Percentiles rank a stretch among this genome's conserved stretches.
Evolutionary conservation across 2,329 filamentous ascomycete species (phyloP).

Genomic region (Phialophora macrospora): DNA sequence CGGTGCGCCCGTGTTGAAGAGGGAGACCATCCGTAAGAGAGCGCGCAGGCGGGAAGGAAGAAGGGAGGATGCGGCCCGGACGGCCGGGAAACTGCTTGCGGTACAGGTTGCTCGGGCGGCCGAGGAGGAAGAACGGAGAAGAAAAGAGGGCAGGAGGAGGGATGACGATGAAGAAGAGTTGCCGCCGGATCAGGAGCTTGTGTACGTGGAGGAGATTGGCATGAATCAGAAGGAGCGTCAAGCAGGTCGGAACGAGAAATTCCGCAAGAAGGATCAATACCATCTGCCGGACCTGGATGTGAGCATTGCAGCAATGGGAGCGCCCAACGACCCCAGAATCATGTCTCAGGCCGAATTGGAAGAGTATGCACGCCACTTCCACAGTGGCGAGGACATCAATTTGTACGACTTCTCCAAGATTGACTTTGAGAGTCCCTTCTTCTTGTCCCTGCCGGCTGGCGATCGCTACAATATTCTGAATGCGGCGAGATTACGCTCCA

Average conservation of each 20-base stretch:
- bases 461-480: constrained; percentile 98
- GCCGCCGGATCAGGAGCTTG: constrained; percentile 69
- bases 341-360: constrained; percentile 96
- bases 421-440: constrained; percentile 95
- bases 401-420: constrained; percentile 98
- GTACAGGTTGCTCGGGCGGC: constrained; percentile 91
- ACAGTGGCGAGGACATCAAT: constrained; percentile 84
- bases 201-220: constrained; percentile 89
- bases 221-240: constrained; percentile 78
- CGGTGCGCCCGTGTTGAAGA: constrained; percentile 86
- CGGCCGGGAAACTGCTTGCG: constrained; percentile 87
- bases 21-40: constrained; percentile 81
- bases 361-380: constrained; percentile 89
- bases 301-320: constrained; percentile 82
- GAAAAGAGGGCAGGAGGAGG: constrained; percentile 53
- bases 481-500: constrained; percentile 82
- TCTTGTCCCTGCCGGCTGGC: constrained; percentile 82
- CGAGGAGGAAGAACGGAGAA: constrained; percentile 78
- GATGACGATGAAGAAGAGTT: constrained; percentile 64
- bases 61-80: constrained; percentile 88
- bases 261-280: constrained; percentile 91
- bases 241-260: constrained; percentile 63
- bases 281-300: constrained; percentile 85
- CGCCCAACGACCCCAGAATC: constrained; percentile 87
- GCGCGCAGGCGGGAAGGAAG: constrained; percentile 83